Evolutionary conservation across 768 basidiomycete genomes (phyloP).

Genomic region (Mycena sanguinolenta): DNA sequence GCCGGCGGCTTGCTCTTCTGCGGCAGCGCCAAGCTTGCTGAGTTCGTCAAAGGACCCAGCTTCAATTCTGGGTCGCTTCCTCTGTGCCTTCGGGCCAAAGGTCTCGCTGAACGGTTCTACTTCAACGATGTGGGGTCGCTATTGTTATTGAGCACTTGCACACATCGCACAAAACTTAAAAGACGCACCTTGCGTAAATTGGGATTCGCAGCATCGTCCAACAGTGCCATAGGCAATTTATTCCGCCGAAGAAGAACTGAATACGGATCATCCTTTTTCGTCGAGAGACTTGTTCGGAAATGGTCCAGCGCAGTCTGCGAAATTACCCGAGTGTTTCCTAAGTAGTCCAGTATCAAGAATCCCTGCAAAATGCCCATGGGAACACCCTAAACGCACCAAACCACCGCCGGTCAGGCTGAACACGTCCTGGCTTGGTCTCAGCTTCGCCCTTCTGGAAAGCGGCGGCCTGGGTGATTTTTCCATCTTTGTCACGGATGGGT

Average conservation of each 20-base stretch:
- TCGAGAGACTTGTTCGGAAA: slow-evolving; percentile 89
- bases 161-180: background rate
- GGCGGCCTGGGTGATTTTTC: slow-evolving; percentile 93
- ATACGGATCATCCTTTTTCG: slow-evolving; percentile 94
- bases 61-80: slow-evolving; percentile 89
- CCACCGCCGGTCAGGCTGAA: slow-evolving; percentile 97
- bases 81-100: slow-evolving; percentile 95
- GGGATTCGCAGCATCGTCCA: slow-evolving; percentile 91
- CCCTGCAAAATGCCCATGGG: background rate
- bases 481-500: slow-evolving; percentile 90
- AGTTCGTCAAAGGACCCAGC: slow-evolving; percentile 96
- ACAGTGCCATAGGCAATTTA: slow-evolving; percentile 96
- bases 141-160: slow-evolving; percentile 24
- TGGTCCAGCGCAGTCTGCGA: slow-evolving; percentile 96
- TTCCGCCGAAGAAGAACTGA: slow-evolving; percentile 94
- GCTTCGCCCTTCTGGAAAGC: slow-evolving; percentile 97
- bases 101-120: slow-evolving; percentile 96
- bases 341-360: background rate
- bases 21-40: slow-evolving; percentile 70
- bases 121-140: slow-evolving; percentile 95
- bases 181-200: slow-evolving; percentile 77
- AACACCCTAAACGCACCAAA: slow-evolving; percentile 77
- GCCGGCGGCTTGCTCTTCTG: slow-evolving; percentile 66
- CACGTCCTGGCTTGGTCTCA: slow-evolving; percentile 89
- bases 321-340: slow-evolving; percentile 98